Conservation (phyloP, 208 protist species). For the Endotrypanum monterogeii region DNA sequence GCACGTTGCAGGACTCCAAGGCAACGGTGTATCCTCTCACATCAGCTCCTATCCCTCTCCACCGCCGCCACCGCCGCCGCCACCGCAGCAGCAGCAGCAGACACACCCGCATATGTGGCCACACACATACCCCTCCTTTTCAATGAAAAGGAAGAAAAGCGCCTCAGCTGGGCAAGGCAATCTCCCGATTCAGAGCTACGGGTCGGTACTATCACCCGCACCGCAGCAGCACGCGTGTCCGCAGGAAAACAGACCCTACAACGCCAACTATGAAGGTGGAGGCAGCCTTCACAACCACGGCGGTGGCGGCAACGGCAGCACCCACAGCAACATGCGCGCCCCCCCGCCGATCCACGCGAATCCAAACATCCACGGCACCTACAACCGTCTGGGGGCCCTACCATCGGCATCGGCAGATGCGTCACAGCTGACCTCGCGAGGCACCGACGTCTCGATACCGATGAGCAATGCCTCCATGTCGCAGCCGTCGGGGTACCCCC, state of each 20-base stretch:
- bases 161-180: conserved; percentile 1
- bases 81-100: conserved; percentile 5
- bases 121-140: not conserved
- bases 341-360: not conserved
- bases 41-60: not conserved
- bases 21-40: not conserved
- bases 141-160: not conserved
- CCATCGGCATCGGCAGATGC: not conserved
- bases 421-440: not conserved
- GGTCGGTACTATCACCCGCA: not conserved
- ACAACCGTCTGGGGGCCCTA: not conserved
- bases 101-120: not conserved
- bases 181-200: not conserved
- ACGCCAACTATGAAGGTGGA: not conserved
- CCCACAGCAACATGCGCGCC: not conserved
- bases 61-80: not conserved
- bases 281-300: not conserved
- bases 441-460: not conserved
- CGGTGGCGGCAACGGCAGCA: not conserved
- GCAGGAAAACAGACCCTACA: not conserved
- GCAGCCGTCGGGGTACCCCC: not conserved
- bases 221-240: not conserved
- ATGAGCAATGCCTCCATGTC: not conserved
- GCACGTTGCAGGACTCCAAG: not conserved
- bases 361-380: not conserved